Evolutionary conservation across 371 early-diverging fungal genomes (phyloP).

Genomic region (Gilbertella persicaria): DNA sequence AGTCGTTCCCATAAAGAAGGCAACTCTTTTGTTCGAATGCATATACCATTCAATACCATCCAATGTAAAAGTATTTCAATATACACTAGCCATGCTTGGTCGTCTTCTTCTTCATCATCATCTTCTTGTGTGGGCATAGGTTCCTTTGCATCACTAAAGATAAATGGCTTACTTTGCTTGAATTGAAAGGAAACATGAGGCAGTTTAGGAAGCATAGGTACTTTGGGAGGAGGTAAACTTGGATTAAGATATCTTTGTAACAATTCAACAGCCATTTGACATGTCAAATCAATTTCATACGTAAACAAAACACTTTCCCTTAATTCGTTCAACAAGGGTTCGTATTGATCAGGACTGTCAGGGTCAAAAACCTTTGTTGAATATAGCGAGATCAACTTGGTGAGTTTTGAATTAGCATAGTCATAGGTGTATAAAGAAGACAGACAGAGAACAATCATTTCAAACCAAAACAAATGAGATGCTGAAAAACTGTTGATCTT

Average conservation of each 20-base stretch:
- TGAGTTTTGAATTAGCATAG: constrained; percentile 49
- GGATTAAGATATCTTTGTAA: constrained; percentile 27
- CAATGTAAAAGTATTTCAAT: constrained; percentile 48
- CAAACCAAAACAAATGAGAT: constrained; percentile 52
- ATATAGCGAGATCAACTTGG: constrained; percentile 21
- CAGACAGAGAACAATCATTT: constrained; percentile 48
- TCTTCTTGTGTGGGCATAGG: not conserved
- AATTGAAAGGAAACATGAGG: constrained; percentile 15
- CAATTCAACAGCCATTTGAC: constrained; percentile 39
- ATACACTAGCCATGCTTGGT: constrained; percentile 39
- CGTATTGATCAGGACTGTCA: constrained; percentile 6
- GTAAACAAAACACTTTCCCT: constrained; percentile 34
- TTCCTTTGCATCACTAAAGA: constrained; percentile 16
- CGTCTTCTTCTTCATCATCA: not conserved
- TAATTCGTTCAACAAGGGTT: constrained; percentile 14
- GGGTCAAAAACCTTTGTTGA: constrained; percentile 9
- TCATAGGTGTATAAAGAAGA: constrained; percentile 59
- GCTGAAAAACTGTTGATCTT: constrained; percentile 9
- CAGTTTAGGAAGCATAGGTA: constrained; percentile 25
- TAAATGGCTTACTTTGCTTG: constrained; percentile 16
- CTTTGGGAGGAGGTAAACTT: constrained; percentile 3
- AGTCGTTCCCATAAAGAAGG: constrained; percentile 36
- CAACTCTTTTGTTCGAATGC: constrained; percentile 9
- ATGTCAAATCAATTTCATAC: constrained; percentile 35
- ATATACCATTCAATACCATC: constrained; percentile 42